Percentiles rank a stretch among this genome's conserved stretches.
Evolutionary conservation across 768 basidiomycete genomes (phyloP).

Genomic region (Agrocybe praecox): DNA sequence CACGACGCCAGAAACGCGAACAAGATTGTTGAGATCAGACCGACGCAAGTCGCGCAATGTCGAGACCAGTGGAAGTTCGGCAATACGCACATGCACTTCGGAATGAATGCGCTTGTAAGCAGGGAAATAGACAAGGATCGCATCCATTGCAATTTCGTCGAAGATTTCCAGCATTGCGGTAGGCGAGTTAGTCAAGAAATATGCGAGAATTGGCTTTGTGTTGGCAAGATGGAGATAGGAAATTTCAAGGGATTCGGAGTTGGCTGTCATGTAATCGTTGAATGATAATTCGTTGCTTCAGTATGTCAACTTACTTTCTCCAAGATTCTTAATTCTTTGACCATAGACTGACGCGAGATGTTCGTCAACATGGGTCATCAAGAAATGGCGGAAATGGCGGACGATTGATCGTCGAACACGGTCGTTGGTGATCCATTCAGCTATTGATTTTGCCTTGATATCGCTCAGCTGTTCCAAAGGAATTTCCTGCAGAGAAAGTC

Average conservation of each 20-base stretch:
- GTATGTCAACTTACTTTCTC: slow-evolving; percentile 71
- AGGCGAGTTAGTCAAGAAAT: slow-evolving; percentile 96
- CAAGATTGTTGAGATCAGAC: slow-evolving; percentile 90
- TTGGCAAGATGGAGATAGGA: slow-evolving; percentile 93
- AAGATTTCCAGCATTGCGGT: slow-evolving; percentile 92
- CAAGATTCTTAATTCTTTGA: slow-evolving; percentile 87
- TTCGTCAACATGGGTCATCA: slow-evolving; percentile 96
- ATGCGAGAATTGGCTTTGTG: slow-evolving; percentile 94
- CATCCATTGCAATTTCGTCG: slow-evolving; percentile 92
- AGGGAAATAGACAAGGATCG: slow-evolving; percentile 94
- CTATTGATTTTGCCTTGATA: slow-evolving; percentile 96
- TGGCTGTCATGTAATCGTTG: slow-evolving; percentile 53
- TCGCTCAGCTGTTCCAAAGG: slow-evolving; percentile 96
- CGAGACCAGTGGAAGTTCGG: slow-evolving; percentile 87
- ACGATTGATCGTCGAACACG: slow-evolving; percentile 89
- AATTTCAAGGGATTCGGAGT: slow-evolving; percentile 96
- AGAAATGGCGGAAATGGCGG: slow-evolving; percentile 91
- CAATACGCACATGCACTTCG: slow-evolving; percentile 96
- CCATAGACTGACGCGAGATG: slow-evolving; percentile 92
- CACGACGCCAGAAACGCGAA: slow-evolving; percentile 94
- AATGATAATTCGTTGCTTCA: not conserved
- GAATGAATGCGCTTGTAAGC: slow-evolving; percentile 96
- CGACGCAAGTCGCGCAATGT: slow-evolving; percentile 95
- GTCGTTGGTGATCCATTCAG: slow-evolving; percentile 96
- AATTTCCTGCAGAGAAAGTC: slow-evolving; percentile 63